Base-by-base conservation (phyloP, 306 rosid species). In the Elaeagnus macrophylla region DNA sequence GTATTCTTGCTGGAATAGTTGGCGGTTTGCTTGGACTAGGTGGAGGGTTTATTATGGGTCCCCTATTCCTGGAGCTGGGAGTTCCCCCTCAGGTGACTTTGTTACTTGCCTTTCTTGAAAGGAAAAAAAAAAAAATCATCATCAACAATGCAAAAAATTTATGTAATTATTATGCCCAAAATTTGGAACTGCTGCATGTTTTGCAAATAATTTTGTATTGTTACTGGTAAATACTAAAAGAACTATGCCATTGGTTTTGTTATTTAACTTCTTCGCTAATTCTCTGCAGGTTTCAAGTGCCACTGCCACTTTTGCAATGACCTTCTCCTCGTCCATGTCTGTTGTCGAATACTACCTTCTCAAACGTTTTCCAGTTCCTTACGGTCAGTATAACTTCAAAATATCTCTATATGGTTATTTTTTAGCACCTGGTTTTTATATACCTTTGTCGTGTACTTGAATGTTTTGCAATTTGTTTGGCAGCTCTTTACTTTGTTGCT, bases 21-120 rank as follows among this genome's bases (percentile, higher is more conserved):
- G 85, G 91, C 56, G 95, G 95, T 55, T 65, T 86, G 51, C 91
- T 86, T 48, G 95, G 95, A 14, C 72, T 85, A 1, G 95, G 95
- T 37, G 95, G 95, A 17, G 90, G 95, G 45, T 85, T 85, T 70
- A 80, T 85, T 58, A 65, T 85, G 67, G 95, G 95, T 66, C 95
- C 95, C 57, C 77, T 85, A 57, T 85, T 85, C 67, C 81, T 85
- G 13, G 95, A 85, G 70, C 55, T 85, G 57, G 95, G 95, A 60
- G 80, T 85, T 69, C 95, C 95, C 47, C 95, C 95, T 54, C 88
- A 84, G 88, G 88, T 84, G 41, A 39, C 38, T 2, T 6, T n/a
- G 12, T 12, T 20, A 25, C 32, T 25, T 25, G 32, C 32, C 32
- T 25, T 5, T 2, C 32, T 25, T 25, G n/a, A n/a, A n/a, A n/a